phyloP scores from a whole-genome alignment of 169 alveolate species.

The Plasmodium yoelii region DNA sequence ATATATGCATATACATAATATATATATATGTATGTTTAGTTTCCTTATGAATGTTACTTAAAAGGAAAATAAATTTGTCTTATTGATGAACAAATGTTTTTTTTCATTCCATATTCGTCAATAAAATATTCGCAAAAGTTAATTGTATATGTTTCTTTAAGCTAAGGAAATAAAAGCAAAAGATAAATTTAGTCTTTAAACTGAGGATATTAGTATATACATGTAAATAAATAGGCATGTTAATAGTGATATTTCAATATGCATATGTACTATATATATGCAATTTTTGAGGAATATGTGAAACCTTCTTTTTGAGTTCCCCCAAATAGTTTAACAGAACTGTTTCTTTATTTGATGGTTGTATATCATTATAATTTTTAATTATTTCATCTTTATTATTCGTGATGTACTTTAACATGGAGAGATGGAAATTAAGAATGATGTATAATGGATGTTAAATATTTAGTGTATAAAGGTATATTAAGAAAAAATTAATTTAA shows the following conservation, averaged over 20 bases:
- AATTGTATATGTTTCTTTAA: slow-evolving; percentile 26
- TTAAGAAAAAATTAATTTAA: background rate
- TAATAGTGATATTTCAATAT: background rate
- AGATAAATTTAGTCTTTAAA: background rate
- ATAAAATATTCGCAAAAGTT: slow-evolving; percentile 47
- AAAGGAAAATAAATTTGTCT: slow-evolving; percentile 69
- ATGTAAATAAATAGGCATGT: background rate
- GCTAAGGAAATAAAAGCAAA: slow-evolving; percentile 19
- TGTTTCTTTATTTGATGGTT: slow-evolving; percentile 44
- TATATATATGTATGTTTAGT: background rate
- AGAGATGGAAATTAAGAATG: background rate
- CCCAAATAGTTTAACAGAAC: slow-evolving; percentile 25
- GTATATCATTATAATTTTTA: slow-evolving; percentile 20
- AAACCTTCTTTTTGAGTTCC: slow-evolving; percentile 23
- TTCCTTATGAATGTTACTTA: slow-evolving; percentile 27
- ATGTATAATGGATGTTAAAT: background rate
- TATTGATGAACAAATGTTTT: slow-evolving; percentile 60
- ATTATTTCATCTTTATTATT: slow-evolving; percentile 31
- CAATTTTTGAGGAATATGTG: background rate
- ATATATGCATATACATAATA: too few species aligned
- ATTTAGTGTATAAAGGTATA: background rate
- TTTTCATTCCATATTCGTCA: slow-evolving; percentile 67
- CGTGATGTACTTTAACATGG: slow-evolving; percentile 32
- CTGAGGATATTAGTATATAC: background rate
- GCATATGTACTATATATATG: slow-evolving; percentile 1